A percentile compares a stretch with the other conserved stretches of the same genome.
These are phyloP conservation scores for Trichophyton benhamiae DNA, from an alignment of 2,329 filamentous ascomycete species.

Conservation along the genomic window DNA sequence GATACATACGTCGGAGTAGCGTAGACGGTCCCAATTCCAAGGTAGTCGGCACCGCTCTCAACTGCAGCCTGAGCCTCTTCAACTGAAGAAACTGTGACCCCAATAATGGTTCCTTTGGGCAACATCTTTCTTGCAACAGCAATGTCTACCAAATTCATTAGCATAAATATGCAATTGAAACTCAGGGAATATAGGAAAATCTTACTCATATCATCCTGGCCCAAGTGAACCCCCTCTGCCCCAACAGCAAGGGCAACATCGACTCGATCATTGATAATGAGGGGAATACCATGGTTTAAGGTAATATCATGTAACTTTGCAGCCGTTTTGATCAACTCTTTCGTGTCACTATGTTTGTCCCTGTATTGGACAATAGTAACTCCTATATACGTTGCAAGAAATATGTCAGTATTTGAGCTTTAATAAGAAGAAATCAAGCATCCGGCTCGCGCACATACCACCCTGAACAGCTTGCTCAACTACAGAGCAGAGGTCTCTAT, in stretches of 20 bases:
- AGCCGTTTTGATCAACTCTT: conserved; percentile 56
- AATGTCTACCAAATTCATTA: conserved; percentile 36
- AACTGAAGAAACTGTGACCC: conserved; percentile 66
- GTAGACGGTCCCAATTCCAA: conserved; percentile 83
- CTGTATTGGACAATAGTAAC: conserved; percentile 81
- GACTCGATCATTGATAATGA: conserved; percentile 86
- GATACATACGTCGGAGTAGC: conserved; percentile 61
- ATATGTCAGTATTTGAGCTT: not conserved
- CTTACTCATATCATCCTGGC: conserved; percentile 82
- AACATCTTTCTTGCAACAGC: conserved; percentile 57
- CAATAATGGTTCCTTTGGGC: conserved; percentile 68
- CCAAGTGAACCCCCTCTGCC: conserved; percentile 86
- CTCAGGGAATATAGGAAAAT: not conserved
- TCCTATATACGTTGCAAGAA: conserved; percentile 28
- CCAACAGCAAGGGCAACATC: conserved; percentile 76
- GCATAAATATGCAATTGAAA: not conserved
- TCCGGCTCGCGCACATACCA: conserved; percentile 37
- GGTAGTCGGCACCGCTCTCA: conserved; percentile 68
- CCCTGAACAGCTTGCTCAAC: conserved; percentile 65
- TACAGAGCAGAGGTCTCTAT: conserved; percentile 55
- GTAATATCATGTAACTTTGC: conserved; percentile 61
- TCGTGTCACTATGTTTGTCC: conserved; percentile 72
- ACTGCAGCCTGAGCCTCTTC: conserved; percentile 63
- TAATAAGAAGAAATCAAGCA: not conserved
- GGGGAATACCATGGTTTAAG: conserved; percentile 53